These are phyloP conservation scores for Aspergillus aculeatus DNA, from an alignment of 2,329 filamentous ascomycete genomes.

Conservation along the genomic window DNA sequence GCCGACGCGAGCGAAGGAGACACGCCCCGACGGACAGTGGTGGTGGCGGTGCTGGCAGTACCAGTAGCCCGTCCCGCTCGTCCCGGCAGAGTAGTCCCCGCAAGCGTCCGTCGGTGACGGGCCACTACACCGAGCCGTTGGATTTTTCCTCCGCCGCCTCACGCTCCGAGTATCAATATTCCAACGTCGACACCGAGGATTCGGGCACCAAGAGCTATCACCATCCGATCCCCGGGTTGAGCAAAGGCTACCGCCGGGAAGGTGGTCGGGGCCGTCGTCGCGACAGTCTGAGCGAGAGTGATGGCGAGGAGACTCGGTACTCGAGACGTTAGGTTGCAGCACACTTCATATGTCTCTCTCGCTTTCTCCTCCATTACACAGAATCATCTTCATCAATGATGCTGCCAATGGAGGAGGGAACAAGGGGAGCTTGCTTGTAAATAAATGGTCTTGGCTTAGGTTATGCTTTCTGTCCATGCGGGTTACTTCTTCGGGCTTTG, in stretches of 20 bases:
- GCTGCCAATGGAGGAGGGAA: too few species aligned
- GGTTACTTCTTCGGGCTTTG: too few species aligned
- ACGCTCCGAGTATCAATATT: slow-evolving; percentile 43
- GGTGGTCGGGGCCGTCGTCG: slow-evolving; percentile 43
- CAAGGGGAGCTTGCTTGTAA: too few species aligned
- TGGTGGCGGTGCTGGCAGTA: not conserved
- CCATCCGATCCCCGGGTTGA: slow-evolving; percentile 57
- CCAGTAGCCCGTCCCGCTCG: slow-evolving; percentile 14
- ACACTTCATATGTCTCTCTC: not conserved
- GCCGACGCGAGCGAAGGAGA: slow-evolving; percentile 31
- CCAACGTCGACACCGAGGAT: slow-evolving; percentile 42
- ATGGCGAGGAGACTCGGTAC: slow-evolving; percentile 35
- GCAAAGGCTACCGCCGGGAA: slow-evolving; percentile 43
- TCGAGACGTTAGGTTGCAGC: not conserved
- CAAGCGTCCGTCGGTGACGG: slow-evolving; percentile 38
- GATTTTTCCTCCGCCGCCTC: slow-evolving; percentile 43
- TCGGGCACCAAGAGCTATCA: slow-evolving; percentile 56
- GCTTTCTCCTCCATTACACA: not conserved
- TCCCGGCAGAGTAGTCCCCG: slow-evolving; percentile 38
- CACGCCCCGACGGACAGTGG: slow-evolving; percentile 18
- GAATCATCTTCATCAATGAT: too few species aligned
- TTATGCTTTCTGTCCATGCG: too few species aligned
- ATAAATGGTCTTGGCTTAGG: too few species aligned
- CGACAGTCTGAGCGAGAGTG: slow-evolving; percentile 57
- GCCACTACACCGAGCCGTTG: slow-evolving; percentile 45